These are phyloP conservation scores for Centella asiatica DNA, from an alignment of 129 eudicot species.

Conservation along the genomic window DNA sequence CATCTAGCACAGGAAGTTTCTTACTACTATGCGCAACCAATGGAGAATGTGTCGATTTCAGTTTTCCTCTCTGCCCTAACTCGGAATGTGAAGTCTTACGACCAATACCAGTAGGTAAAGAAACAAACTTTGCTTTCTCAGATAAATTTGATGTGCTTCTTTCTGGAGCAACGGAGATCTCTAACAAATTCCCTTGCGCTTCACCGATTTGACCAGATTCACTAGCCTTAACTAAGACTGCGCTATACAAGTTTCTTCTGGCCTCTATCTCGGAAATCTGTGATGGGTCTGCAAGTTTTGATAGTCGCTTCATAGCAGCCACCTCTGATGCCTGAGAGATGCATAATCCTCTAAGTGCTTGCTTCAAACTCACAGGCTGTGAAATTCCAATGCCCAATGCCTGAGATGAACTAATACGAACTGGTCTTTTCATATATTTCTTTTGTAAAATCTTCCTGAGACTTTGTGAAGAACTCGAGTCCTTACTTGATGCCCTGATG, in stretches of 20 bases:
- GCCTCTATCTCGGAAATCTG: slow-evolving; percentile 34
- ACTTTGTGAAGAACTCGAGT: slow-evolving; percentile 18
- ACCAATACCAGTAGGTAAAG: slow-evolving; percentile 11
- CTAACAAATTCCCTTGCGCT: slow-evolving; percentile 27
- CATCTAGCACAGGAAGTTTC: slow-evolving; percentile 42
- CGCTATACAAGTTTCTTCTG: slow-evolving; percentile 30
- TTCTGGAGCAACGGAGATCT: slow-evolving; percentile 55
- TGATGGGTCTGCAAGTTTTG: slow-evolving; percentile 37
- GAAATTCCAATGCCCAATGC: slow-evolving; percentile 57
- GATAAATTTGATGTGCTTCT: slow-evolving; percentile 17
- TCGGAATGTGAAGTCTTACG: slow-evolving; percentile 14
- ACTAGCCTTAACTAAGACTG: slow-evolving; percentile 37
- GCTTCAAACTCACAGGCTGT: slow-evolving; percentile 62
- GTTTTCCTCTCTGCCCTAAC: slow-evolving; percentile 22
- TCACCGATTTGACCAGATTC: slow-evolving; percentile 21
- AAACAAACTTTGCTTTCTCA: slow-evolving; percentile 15
- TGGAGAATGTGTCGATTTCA: slow-evolving; percentile 32
- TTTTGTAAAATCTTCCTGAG: slow-evolving; percentile 29
- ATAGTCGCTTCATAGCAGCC: slow-evolving; percentile 67
- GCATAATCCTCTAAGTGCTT: slow-evolving; percentile 88
- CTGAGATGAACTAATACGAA: slow-evolving; percentile 39
- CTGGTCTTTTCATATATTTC: slow-evolving; percentile 73
- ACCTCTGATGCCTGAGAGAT: slow-evolving; percentile 90
- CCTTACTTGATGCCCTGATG: slow-evolving; percentile 40
- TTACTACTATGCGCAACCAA: slow-evolving; percentile 22